Evolutionary conservation across 1,139 yeast genomes (phyloP).

Genomic region (Taphrina flavorubra): DNA sequence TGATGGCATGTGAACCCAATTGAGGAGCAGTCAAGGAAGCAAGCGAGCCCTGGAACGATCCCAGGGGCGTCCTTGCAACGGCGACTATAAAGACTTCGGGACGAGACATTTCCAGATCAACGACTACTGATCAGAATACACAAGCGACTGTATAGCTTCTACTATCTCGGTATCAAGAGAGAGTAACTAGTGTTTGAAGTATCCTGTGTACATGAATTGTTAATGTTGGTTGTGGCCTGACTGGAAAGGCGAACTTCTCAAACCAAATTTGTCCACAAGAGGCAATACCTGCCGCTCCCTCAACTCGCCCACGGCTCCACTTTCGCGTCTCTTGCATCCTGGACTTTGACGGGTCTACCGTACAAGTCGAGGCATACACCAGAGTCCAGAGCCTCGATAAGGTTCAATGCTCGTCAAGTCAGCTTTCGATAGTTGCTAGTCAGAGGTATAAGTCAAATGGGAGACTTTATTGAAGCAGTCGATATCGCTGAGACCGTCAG

Average conservation of each 20-base stretch:
- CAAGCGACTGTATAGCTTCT: not conserved
- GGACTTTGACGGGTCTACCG: not conserved
- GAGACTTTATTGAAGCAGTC: not conserved
- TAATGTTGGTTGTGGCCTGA: slow-evolving; percentile 4
- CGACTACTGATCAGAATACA: not conserved
- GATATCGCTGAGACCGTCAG: slow-evolving; percentile 5
- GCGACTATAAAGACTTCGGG: slow-evolving; percentile 79
- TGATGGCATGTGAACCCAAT: slow-evolving; percentile 90
- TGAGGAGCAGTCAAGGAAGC: slow-evolving; percentile 78
- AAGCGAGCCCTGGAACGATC: slow-evolving; percentile 85
- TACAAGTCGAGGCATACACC: too few relatives aligned
- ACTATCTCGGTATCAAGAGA: not conserved
- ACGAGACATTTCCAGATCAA: slow-evolving; percentile 10
- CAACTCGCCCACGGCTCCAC: slow-evolving; percentile 2
- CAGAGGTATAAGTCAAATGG: not conserved
- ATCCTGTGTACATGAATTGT: not conserved
- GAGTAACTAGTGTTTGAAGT: too few relatives aligned
- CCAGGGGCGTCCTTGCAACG: slow-evolving; percentile 92
- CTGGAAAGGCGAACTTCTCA: not conserved
- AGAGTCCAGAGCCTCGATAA: too few relatives aligned
- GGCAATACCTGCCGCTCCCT: not conserved
- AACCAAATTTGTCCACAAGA: not conserved
- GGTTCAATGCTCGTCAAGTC: too few relatives aligned
- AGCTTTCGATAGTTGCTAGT: too few relatives aligned
- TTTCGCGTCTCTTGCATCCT: not conserved